Evolutionary conservation across 1,139 yeast species (phyloP), one percentile per base, ranked within the genome.

Genomic region (Scheffersomyces quercinus): DNA sequence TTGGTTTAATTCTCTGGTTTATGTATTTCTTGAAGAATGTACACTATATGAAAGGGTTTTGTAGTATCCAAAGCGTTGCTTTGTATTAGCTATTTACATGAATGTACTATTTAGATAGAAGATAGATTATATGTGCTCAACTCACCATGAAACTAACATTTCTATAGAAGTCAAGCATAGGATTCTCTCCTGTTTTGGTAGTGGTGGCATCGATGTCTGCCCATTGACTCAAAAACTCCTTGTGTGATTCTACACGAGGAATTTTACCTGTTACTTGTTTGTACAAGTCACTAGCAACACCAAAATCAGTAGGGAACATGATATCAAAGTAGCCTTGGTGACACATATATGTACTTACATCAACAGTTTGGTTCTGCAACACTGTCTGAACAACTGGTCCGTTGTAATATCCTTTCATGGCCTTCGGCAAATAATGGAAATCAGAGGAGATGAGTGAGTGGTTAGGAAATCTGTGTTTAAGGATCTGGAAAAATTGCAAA

Each of bases 341-440:
- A 10, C 81, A 86, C 93, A 88, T 84, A 60, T 84, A 88, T 0
- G 93, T 82, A 30, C 83, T 73, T 0, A 83, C 79, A 38, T 88
- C 86, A 3, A 87, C 77, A 83, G 85, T 85, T 45, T 74, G 73
- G 46, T 82, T 81, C 47, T 82, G 76, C 45, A 86, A 67, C 52
- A 88, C 80, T 0, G 95, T 88, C 57, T 88, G 96, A 0, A 88
- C 96, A 1, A 88, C 93, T 0, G 96, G 97, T 0, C 88, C 76
- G 54, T 81, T 82, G 50, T 65, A 69, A 57, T 82, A 85, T 0
- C 93, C 95, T 1, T 71, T 64, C 10, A 83, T 75, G 1, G 85
- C 63, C 31, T 81, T 82, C 6, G 87, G 83, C 39, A 88, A 68
- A 48, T 73, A 67, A 45, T 85, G 76, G 67, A 88, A 88, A 60